Base-by-base conservation (phyloP, 2,329 filamentous ascomycete species). In the Calycina marina region DNA sequence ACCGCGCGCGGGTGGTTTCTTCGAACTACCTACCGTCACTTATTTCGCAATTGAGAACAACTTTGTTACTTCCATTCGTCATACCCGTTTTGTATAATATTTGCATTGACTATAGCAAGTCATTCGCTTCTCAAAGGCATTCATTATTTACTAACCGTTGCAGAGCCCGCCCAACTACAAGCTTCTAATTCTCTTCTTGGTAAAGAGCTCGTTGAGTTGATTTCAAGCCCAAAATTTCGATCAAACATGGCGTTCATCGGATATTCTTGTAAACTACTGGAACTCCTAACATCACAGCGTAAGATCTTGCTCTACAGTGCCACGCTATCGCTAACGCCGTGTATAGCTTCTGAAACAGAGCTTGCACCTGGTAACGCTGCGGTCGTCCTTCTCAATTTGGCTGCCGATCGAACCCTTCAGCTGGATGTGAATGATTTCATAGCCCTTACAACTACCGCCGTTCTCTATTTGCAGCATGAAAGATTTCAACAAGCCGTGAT, bases 51-150 rank as follows among this genome's bases (percentile, higher is more conserved):
- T 51, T 76, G 6, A 41, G 53, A 10, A 40, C 54, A 35, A 51
- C 68, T 22, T 60, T 68, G 30, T 50, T 54, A 0, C 42, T 74
- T 12, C 51, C 72, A 5, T 69, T 69, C 46, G 59, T 61, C 20
- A 62, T 76, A 25, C 67, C 70, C 0, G 72, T 76, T 5, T 52
- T 77, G 4, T 73, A 67, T 51, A 77, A 77, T 45, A 60, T 74
- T 29, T 63, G 70, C 34, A 62, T 76, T 10, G 72, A 77, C 47
- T 76, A 73, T 46, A 68, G 71, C 75, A 48, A 53, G 60, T 13
- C n/a, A 8, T 14, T 28, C 6, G 27, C 3, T 18, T 8, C 13
- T 9, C 12, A 4, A 4, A 14, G 4, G n/a, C 1, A 3, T 14
- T 16, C 13, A 29, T 45, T 53, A 26, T 52, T 35, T 13, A 16